These are phyloP conservation scores for Whalleya microplaca DNA, from an alignment of 2,329 filamentous ascomycete genomes.

Conservation along the genomic window DNA sequence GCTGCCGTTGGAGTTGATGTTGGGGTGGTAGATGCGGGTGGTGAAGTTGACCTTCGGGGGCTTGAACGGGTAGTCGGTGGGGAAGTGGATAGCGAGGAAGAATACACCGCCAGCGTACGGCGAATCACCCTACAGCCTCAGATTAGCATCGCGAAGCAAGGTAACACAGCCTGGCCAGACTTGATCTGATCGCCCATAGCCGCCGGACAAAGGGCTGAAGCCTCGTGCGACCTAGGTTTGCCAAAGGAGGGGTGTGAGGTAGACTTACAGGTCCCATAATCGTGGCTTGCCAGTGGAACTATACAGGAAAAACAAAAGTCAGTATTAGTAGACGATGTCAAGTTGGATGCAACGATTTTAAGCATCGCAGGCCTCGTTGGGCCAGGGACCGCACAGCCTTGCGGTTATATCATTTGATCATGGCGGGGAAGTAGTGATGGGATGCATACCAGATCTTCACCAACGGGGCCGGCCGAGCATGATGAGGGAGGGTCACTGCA, in stretches of 20 bases:
- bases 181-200: background rate
- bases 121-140: slow-evolving; percentile 73
- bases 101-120: slow-evolving; percentile 98
- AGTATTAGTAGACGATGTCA: slow-evolving; percentile 29
- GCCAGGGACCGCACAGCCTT: slow-evolving; percentile 17
- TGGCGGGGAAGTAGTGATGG: slow-evolving; percentile 38
- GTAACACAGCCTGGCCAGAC: background rate
- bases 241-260: background rate
- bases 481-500: slow-evolving; percentile 94
- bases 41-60: slow-evolving; percentile 99
- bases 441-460: slow-evolving; percentile 89
- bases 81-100: slow-evolving; percentile 98
- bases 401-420: slow-evolving; percentile 25
- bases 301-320: slow-evolving; percentile 32
- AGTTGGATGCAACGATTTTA: background rate
- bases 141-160: slow-evolving; percentile 34
- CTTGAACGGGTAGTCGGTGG: slow-evolving; percentile 99
- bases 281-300: slow-evolving; percentile 99
- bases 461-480: slow-evolving; percentile 95
- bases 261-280: slow-evolving; percentile 96
- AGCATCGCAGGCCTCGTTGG: slow-evolving; percentile 30
- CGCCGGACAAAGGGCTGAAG: background rate
- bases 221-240: background rate
- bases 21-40: slow-evolving; percentile 98
- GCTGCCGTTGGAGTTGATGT: slow-evolving; percentile 99